phyloP scores from a whole-genome alignment of 2,329 filamentous ascomycete genomes.

The Leptosphaerulina australis region DNA sequence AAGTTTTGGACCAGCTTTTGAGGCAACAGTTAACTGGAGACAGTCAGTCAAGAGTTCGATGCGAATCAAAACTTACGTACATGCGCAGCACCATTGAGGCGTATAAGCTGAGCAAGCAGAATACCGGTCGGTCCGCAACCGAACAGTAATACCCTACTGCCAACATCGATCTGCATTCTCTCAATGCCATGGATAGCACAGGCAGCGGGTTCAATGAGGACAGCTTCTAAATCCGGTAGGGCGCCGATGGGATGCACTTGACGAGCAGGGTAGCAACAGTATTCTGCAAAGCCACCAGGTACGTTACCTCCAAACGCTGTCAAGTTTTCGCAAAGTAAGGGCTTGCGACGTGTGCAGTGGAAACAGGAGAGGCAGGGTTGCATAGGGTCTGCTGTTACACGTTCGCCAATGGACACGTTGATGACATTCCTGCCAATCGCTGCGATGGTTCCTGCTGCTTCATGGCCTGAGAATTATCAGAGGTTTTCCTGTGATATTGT shows the following conservation, averaged over 20 bases:
- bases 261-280: slow-evolving; percentile 62
- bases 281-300: slow-evolving; percentile 75
- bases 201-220: slow-evolving; percentile 71
- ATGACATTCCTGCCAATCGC: slow-evolving; percentile 64
- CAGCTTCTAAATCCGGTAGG: slow-evolving; percentile 70
- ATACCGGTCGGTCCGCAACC: slow-evolving; percentile 71
- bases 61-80: slow-evolving; percentile 37
- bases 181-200: slow-evolving; percentile 74
- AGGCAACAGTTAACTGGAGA: slow-evolving; percentile 69
- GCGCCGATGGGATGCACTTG: slow-evolving; percentile 71
- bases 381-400: slow-evolving; percentile 66
- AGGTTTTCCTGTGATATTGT: neutral
- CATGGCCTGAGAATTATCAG: slow-evolving; percentile 58
- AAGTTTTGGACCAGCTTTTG: slow-evolving; percentile 72
- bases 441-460: slow-evolving; percentile 70
- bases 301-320: slow-evolving; percentile 70
- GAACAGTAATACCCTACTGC: slow-evolving; percentile 69
- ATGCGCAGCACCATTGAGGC: slow-evolving; percentile 70
- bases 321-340: slow-evolving; percentile 72
- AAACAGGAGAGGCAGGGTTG: slow-evolving; percentile 74
- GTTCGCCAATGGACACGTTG: slow-evolving; percentile 66
- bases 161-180: slow-evolving; percentile 69
- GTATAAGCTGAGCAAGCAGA: slow-evolving; percentile 66
- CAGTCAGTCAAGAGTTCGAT: too few relatives aligned
- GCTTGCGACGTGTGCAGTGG: slow-evolving; percentile 72